Base-by-base conservation (phyloP, 306 rosid species). In the Cicer chorassanicum region DNA sequence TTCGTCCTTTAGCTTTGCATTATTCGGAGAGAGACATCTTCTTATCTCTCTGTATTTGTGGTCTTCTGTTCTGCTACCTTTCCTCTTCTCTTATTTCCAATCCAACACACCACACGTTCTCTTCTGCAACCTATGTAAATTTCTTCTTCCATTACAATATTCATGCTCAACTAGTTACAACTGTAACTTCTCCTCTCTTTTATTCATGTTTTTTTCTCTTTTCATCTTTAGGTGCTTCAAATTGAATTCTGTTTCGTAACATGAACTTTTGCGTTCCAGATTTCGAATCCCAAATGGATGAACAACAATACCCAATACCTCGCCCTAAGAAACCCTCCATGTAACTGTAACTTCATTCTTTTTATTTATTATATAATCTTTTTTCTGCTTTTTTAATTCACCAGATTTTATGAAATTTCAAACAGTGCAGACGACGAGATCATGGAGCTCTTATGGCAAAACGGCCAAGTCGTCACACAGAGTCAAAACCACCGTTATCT, bases 381-480 rank as follows among this genome's bases (percentile, higher is more conserved):
- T 0, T 1, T 57, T 24, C 4, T 24, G 34, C 34, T 24, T 24
- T 60, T 60, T 34, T 34, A 12, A 6, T 13, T 60, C 7, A 60
- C 10, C 10, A 60, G 2, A 29, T 29, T 29, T 77, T 34, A 39
- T 68, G 24, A 15, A 38, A 53, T 65, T 21, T 78, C 24, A 65
- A 82, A 64, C 88, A 93, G 94, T 85, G 87, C 83, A 12, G 92
- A 89, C 2, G 88, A 87, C 0, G 92, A 88, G 11, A 74, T 87
- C 49, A 77, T 93, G 89, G 96, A 93, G 86, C 86, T 93, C 38
- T 61, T 93, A 2, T 91, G 96, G 96, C 87, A 91, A 38, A 84
- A 91, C 82, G 96, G 98, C 1, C 91, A 84, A 53, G 86, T 88
- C 6, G 88, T 91, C 9, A 72, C 81, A 82, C 94, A 89, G 53